Base-by-base conservation (phyloP, 768 basidiomycete species). In the Chalciporus chontae region DNA sequence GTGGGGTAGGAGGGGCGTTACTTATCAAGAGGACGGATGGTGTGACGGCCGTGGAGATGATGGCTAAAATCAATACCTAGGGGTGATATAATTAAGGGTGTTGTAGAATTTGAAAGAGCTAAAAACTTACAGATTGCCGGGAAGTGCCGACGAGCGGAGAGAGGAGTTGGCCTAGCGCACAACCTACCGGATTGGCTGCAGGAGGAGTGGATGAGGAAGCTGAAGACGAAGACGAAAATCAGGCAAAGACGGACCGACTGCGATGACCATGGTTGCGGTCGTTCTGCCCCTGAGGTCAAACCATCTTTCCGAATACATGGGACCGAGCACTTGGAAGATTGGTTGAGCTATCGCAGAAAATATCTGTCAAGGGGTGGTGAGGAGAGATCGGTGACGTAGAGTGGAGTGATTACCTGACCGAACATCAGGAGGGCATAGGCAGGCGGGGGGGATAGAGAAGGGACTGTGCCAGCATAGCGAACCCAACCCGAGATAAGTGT, bases 291-390 rank as follows among this genome's bases (percentile, higher is more conserved):
- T 73, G 42, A 90, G 68, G 52, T 86, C 81, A 59, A 93, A 93
- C 90, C 90, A 93, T 27, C 69, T 79, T 62, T 93, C 87, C 0
- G 90, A 90, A 66, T 86, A 93, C 45, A 79, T 83, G 2, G 90
- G 87, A 6, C 85, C 86, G 9, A 91, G 69, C 18, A 92, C 78
- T 67, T 89, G 88, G 64, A 81, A 91, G 11, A 84, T 71, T 3
- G 89, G 82, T 61, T 89, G 86, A 3, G 86, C 72, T 40, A 88
- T 64, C 1, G 79, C 79, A 8, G 79, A 74, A 38, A 90, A 74
- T 13, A 83, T 56, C 87, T 90, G 8, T 50, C 24, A 15, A 10
- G 8, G 4, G 27, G n/a, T 36, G 13, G 29, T 52, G 23, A 47
- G 43, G 40, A 21, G 4, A 42, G 11, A 8, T 13, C n/a, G 11